Base-by-base conservation (phyloP, 139 green algal genomes). In the Chlamydomonas sp. region DNA sequence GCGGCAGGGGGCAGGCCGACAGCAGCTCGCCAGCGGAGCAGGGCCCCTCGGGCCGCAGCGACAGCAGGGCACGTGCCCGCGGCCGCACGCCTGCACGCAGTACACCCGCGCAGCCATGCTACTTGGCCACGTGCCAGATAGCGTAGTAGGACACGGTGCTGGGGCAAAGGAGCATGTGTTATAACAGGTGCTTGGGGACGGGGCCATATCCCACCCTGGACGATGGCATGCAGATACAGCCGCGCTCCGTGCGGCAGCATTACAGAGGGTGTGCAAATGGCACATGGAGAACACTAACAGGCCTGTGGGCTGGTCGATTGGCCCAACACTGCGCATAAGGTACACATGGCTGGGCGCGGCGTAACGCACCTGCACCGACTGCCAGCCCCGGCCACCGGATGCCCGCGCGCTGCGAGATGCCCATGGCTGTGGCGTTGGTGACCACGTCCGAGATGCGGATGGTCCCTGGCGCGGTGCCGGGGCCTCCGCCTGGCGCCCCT, bases 341-440 rank as follows among this genome's bases (percentile, higher is more conserved):
- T 20, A 5, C 15, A 6, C 71, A 4, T 4, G 7, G 20, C 73
- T 8, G 1, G 5, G 7, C 49, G 9, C 49, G 49, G 49, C 17
- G 49, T 5, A 2, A 20, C 83, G 7, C 75, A 88, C 84, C 84
- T 88, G 84, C 63, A 1, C 84, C 84, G 1, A 88, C 63, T 0
- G 75, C 75, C 5, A 71, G 75, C 8, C 84, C 84, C 2, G 84
- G 84, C 84, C 84, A 88, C 63, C 79, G 79, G 76, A 88, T 88
- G 57, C 84, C 84, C 1, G 84, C 84, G 5, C 84, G 84, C 57
- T 15, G 14, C 17, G 75, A 83, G 1, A 88, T 77, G 8, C 84
- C 84, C 15, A n/a, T 75, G 8, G 84, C 84, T 1, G 84, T 88
- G 49, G 84, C 84, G 20, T 88, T 88, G 7, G 84, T 88, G 20